Evolutionary conservation across 495 filamentous ascomycete genomes (phyloP).

Genomic region (Aspergillus ostianus): DNA sequence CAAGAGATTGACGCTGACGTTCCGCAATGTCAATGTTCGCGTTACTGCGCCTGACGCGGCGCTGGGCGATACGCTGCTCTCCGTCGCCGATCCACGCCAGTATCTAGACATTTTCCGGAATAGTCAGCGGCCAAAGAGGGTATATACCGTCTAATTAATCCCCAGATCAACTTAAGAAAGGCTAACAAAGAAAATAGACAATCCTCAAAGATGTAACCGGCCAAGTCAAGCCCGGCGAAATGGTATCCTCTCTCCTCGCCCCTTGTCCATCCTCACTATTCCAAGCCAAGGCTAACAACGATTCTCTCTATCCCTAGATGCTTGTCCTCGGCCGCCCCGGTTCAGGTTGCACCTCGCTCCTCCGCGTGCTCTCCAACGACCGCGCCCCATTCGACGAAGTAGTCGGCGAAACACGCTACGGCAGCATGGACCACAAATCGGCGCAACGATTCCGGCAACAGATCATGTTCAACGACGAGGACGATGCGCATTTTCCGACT

Average conservation of each 20-base stretch:
- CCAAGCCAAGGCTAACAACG: not conserved
- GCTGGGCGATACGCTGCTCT: conserved; percentile 36
- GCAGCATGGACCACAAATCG: conserved; percentile 35
- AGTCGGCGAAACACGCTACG: conserved; percentile 30
- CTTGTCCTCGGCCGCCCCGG: conserved; percentile 46
- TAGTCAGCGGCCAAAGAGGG: conserved; percentile 28
- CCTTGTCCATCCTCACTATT: not conserved
- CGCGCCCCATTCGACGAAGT: conserved; percentile 38
- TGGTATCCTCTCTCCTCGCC: conserved; percentile 27
- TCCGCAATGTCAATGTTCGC: conserved; percentile 34
- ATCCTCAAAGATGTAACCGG: conserved; percentile 39
- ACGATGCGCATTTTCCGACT: conserved; percentile 78
- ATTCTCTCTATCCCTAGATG: conserved; percentile 18
- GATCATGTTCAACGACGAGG: conserved; percentile 48
- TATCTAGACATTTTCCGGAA: conserved; percentile 20
- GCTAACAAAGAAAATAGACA: conserved; percentile 20
- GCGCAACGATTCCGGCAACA: conserved; percentile 36
- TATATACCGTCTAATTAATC: conserved; percentile 8
- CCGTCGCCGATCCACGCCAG: conserved; percentile 35
- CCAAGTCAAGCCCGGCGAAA: conserved; percentile 40
- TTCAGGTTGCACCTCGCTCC: conserved; percentile 43
- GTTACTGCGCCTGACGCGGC: conserved; percentile 43
- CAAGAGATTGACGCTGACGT: conserved; percentile 40
- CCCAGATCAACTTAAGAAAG: not conserved
- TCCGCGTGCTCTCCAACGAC: conserved; percentile 39